These are phyloP conservation scores for Aspergillus melleus DNA, from an alignment of 2,329 filamentous ascomycete species.

Conservation along the genomic window DNA sequence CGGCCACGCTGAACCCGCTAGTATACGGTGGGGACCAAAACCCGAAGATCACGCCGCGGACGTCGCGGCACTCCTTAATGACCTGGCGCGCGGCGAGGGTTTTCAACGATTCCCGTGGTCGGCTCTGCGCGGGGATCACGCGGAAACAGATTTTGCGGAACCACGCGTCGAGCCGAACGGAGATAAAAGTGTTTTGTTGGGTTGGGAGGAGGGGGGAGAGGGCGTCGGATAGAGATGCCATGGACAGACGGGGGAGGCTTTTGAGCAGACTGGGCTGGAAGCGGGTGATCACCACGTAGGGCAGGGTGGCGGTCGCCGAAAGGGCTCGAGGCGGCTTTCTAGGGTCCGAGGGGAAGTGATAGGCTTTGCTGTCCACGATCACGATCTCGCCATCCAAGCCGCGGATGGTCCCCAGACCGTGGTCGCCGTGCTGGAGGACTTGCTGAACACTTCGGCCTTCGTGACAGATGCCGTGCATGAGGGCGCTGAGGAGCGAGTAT, in stretches of 20 bases:
- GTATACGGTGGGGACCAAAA: constrained; percentile 43
- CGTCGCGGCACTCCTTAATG: constrained; percentile 32
- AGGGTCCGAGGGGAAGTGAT: constrained; percentile 43
- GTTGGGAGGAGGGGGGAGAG: constrained; percentile 10
- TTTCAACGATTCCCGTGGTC: constrained; percentile 1
- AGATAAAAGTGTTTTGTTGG: constrained; percentile 11
- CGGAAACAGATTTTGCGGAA: constrained; percentile 8
- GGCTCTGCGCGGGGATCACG: constrained; percentile 3
- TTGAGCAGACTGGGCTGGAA: constrained; percentile 28
- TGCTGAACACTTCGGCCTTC: constrained; percentile 39
- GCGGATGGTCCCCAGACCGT: constrained; percentile 47
- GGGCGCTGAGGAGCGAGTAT: constrained; percentile 44
- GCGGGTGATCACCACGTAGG: constrained; percentile 37
- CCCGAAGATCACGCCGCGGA: constrained; percentile 44
- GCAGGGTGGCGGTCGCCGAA: constrained; percentile 36
- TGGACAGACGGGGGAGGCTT: background rate
- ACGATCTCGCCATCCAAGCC: constrained; percentile 47
- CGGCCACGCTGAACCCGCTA: constrained; percentile 44
- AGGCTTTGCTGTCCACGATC: constrained; percentile 43
- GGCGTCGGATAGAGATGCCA: background rate
- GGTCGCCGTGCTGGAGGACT: constrained; percentile 41
- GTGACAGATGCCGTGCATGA: constrained; percentile 46
- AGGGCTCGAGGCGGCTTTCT: constrained; percentile 29
- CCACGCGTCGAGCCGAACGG: constrained; percentile 2
- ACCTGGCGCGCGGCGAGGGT: constrained; percentile 27